Percentiles rank a stretch among this genome's conserved stretches.
These are phyloP conservation scores for Melastoma candidum DNA, from an alignment of 441 rosid species.

Conservation along the genomic window DNA sequence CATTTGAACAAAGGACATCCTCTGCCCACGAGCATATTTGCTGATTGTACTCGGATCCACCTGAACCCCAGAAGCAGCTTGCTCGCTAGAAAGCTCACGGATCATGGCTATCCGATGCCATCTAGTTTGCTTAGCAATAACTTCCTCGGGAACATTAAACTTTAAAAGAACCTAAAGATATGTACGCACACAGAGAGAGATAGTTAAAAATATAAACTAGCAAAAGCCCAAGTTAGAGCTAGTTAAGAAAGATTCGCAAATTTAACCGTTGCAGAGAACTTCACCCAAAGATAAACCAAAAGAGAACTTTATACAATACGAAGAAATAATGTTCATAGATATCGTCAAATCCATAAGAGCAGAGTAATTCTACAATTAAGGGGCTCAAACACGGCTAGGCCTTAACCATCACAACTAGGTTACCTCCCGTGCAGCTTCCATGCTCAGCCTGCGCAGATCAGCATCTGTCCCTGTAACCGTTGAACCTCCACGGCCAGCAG, in stretches of 20 bases:
- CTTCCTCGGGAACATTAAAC: slow-evolving; percentile 88
- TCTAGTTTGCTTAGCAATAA: slow-evolving; percentile 86
- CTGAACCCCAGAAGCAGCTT: slow-evolving; percentile 93
- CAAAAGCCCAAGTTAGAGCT: background rate
- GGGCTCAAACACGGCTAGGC: background rate
- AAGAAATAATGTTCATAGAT: too few relatives aligned
- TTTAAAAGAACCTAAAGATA: slow-evolving; percentile 77
- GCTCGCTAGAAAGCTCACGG: slow-evolving; percentile 98
- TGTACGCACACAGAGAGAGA: background rate
- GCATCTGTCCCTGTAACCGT: slow-evolving; percentile 99
- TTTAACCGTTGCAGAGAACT: too few relatives aligned
- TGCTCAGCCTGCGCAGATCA: slow-evolving; percentile 96
- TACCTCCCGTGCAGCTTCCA: slow-evolving; percentile 99
- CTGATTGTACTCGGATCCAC: slow-evolving; percentile 93
- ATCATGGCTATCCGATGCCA: slow-evolving; percentile 99
- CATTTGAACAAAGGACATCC: slow-evolving; percentile 97
- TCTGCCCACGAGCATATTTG: slow-evolving; percentile 98
- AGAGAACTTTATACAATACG: too few relatives aligned
- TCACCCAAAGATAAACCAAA: too few relatives aligned
- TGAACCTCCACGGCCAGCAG: slow-evolving; percentile 77
- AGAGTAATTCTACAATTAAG: too few relatives aligned
- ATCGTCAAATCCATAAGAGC: too few relatives aligned
- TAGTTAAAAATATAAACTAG: background rate
- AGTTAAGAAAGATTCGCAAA: too few relatives aligned
- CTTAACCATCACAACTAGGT: too few relatives aligned